Evolutionary conservation across 192 early-diverging fungal species (phyloP).

Genomic region (Backusella tarrabulga): DNA sequence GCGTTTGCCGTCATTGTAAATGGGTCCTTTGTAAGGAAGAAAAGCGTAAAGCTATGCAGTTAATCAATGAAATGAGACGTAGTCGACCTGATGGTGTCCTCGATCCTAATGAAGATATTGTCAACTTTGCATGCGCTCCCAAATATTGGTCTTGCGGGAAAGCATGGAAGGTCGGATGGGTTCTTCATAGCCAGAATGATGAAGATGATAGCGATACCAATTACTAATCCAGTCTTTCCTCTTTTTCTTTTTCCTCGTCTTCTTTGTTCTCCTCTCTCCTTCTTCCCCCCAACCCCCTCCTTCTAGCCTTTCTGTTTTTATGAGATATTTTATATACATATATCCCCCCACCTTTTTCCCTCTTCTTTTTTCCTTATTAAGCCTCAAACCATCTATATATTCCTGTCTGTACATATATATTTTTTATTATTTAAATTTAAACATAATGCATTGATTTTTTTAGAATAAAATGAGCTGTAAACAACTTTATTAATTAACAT

Average conservation of each 20-base stretch:
- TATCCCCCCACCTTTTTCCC: neutral
- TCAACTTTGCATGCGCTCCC: slow-evolving; percentile 36
- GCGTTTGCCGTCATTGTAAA: slow-evolving; percentile 34
- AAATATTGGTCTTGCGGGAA: slow-evolving; percentile 39
- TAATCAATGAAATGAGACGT: slow-evolving; percentile 35
- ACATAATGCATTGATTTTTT: neutral
- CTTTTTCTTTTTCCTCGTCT: neutral
- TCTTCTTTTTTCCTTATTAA: neutral
- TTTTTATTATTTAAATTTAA: neutral
- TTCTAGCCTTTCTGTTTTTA: neutral
- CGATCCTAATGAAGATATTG: slow-evolving; percentile 35
- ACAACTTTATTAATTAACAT: neutral
- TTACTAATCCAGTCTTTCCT: neutral
- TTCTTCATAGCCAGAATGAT: slow-evolving; percentile 23
- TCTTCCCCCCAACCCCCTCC: neutral
- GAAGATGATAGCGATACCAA: slow-evolving; percentile 18
- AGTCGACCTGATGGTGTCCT: slow-evolving; percentile 30
- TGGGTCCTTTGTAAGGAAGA: slow-evolving; percentile 47
- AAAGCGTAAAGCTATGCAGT: slow-evolving; percentile 36
- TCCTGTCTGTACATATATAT: neutral
- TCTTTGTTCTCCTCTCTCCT: neutral
- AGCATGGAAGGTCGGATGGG: slow-evolving; percentile 42
- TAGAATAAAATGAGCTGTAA: slow-evolving; percentile 2
- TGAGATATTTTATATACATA: neutral
- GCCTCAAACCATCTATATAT: neutral